A percentile compares a stretch with the other conserved stretches of the same genome.
Conservation (phyloP, 495 filamentous ascomycete genomes). For the Podospora pseudoanserina region DNA sequence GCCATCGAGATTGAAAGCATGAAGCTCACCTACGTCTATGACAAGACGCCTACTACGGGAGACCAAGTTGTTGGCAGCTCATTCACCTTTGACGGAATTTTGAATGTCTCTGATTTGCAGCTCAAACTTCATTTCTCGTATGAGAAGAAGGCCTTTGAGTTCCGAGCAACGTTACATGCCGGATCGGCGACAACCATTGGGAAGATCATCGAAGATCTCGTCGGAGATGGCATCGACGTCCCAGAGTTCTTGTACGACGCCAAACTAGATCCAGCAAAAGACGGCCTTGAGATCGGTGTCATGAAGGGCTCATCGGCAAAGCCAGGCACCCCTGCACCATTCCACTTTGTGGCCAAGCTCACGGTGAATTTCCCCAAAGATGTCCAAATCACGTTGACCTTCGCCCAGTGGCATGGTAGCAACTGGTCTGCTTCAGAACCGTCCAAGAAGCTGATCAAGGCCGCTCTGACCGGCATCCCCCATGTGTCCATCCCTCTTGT, state of each 20-base stretch:
- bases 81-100: background rate
- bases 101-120: background rate
- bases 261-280: background rate
- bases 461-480: conserved; percentile 20
- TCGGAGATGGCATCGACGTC: background rate
- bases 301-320: background rate
- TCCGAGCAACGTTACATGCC: background rate
- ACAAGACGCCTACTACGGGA: background rate
- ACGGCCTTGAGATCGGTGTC: background rate
- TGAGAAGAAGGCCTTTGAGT: background rate
- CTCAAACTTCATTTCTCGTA: background rate
- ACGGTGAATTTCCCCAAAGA: conserved; percentile 6
- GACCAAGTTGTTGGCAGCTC: background rate
- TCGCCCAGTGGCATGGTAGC: conserved; percentile 17
- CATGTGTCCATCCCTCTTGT: conserved; percentile 34
- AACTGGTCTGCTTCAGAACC: conserved; percentile 4
- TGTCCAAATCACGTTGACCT: conserved; percentile 3
- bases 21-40: background rate
- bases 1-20: background rate
- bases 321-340: conserved; percentile 4
- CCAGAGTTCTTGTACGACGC: background rate
- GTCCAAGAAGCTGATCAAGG: conserved; percentile 19
- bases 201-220: background rate
- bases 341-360: conserved; percentile 14
- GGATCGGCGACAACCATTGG: background rate